phyloP scores from a whole-genome alignment of 257 asterid genomes.

The Prunella vulgaris region DNA sequence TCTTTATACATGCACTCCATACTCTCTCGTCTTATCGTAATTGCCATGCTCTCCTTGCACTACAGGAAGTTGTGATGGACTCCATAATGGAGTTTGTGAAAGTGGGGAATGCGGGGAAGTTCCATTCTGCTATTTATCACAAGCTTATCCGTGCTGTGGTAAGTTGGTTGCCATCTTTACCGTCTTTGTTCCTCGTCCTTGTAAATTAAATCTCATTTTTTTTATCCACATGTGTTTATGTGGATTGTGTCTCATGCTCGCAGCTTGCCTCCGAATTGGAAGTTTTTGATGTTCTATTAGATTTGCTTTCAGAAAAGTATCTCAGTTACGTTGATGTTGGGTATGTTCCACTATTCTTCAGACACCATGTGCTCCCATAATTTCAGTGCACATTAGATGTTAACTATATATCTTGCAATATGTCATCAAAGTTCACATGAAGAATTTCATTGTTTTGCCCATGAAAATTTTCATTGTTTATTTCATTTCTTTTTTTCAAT shows the following conservation, averaged over 20 bases:
- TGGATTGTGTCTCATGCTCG: constrained; percentile 11
- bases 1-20: not conserved
- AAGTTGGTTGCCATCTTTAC: constrained; percentile 23
- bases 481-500: not conserved
- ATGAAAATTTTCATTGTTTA: not conserved
- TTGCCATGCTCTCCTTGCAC: not conserved
- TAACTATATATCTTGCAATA: not conserved
- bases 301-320: constrained; percentile 63
- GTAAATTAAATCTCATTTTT: not conserved
- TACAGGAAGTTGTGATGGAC: constrained; percentile 77
- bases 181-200: not conserved
- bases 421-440: not conserved
- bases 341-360: constrained; percentile 36
- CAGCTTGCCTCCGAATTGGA: constrained; percentile 58
- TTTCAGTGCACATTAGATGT: not conserved
- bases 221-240: not conserved
- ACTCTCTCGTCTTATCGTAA: too few relatives aligned
- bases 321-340: constrained; percentile 74
- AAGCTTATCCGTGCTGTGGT: constrained; percentile 63
- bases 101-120: constrained; percentile 73
- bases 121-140: constrained; percentile 71
- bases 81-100: constrained; percentile 85
- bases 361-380: not conserved
- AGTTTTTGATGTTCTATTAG: constrained; percentile 46
- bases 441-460: not conserved